phyloP scores from a whole-genome alignment of 140 eudicot genomes.

The Eryngium alpinum region DNA sequence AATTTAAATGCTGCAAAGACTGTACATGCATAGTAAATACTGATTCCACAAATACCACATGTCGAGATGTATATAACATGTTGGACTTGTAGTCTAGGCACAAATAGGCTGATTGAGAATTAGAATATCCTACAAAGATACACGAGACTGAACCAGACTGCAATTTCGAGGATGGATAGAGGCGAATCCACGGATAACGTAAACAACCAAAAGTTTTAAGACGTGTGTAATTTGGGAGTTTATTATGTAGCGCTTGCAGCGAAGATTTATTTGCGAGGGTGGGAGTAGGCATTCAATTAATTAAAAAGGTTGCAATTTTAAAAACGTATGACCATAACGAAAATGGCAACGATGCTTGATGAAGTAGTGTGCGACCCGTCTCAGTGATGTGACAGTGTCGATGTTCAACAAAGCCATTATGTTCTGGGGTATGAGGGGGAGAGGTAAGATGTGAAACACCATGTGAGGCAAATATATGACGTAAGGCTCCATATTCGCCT shows the following conservation, averaged over 20 bases:
- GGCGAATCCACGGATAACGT: not conserved
- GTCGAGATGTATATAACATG: not conserved
- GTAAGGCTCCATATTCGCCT: not conserved
- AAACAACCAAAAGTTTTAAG: not conserved
- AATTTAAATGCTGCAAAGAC: not conserved
- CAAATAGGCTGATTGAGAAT: not conserved
- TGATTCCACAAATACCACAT: not conserved
- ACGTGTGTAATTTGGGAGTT: not conserved
- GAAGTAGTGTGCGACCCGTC: not conserved
- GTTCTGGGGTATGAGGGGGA: not conserved
- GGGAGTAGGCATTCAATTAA: not conserved
- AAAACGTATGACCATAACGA: not conserved
- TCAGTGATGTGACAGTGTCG: not conserved
- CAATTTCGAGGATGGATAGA: not conserved
- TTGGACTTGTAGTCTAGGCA: not conserved
- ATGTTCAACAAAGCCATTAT: constrained; percentile 34
- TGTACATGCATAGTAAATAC: not conserved
- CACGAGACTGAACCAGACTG: not conserved
- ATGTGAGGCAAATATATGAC: not conserved
- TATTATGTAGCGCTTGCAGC: not conserved
- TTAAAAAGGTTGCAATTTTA: not conserved
- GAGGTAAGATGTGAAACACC: not conserved
- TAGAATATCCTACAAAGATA: not conserved
- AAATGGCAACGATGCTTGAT: not conserved
- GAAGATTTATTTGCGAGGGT: not conserved